Percentiles rank a stretch among this genome's conserved stretches.
These are phyloP conservation scores for Xenoacremonium recifei DNA, from an alignment of 2,329 filamentous ascomycete species.

Conservation along the genomic window DNA sequence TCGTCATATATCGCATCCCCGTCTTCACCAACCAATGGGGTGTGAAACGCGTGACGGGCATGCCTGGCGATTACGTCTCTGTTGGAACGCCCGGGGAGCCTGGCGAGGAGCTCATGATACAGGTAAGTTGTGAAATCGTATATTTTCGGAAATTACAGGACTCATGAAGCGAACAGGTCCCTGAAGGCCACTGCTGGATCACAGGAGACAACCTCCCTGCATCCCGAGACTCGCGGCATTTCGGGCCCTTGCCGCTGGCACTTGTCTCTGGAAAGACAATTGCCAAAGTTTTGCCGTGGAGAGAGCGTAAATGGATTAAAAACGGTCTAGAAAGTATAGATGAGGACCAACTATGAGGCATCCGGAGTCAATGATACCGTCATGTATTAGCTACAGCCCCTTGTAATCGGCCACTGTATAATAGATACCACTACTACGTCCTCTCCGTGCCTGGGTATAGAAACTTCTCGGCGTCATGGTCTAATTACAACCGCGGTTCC, in stretches of 20 bases:
- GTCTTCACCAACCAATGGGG: constrained; percentile 58
- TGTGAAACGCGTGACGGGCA: constrained; percentile 76
- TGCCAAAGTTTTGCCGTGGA: constrained; percentile 56
- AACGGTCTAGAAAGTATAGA: constrained; percentile 39
- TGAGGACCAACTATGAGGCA: constrained; percentile 1
- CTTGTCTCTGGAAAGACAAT: constrained; percentile 82
- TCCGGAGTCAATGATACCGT: not conserved
- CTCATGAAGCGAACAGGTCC: constrained; percentile 59
- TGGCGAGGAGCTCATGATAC: constrained; percentile 56
- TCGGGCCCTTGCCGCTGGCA: constrained; percentile 82
- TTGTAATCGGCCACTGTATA: constrained; percentile 9
- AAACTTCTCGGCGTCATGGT: constrained; percentile 26
- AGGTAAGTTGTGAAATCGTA: constrained; percentile 44
- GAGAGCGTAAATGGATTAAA: constrained; percentile 49
- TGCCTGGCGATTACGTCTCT: constrained; percentile 75
- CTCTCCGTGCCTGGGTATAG: constrained; percentile 27
- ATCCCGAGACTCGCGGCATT: constrained; percentile 83
- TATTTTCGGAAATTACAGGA: not conserved
- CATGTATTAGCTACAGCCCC: not conserved
- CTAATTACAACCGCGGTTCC: constrained; percentile 34
- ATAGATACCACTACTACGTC: constrained; percentile 20
- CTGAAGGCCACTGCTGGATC: constrained; percentile 88
- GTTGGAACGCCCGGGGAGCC: constrained; percentile 57
- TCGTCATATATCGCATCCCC: constrained; percentile 78
- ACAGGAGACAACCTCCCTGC: constrained; percentile 82